phyloP scores from a whole-genome alignment of 2,329 filamentous ascomycete species.

The Arthrobotrys pseudoclavata region DNA sequence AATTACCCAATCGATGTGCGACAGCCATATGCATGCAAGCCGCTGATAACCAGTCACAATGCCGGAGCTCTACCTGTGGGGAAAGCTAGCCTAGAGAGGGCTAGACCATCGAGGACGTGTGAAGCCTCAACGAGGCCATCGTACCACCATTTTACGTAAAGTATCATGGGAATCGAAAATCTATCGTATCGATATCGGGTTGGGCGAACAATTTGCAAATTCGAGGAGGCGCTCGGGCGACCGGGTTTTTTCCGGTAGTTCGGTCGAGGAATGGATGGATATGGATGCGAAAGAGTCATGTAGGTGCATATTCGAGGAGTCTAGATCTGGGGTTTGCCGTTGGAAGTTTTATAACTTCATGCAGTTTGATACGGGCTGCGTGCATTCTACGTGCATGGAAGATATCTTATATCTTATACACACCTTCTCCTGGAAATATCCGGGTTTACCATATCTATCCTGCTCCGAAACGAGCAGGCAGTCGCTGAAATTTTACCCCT shows the following conservation, averaged over 20 bases:
- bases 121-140: constrained; percentile 32
- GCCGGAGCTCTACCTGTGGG: constrained; percentile 56
- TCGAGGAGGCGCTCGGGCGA: constrained; percentile 33
- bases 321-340: constrained; percentile 22
- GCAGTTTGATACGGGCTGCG: constrained; percentile 6
- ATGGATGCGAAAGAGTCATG: constrained; percentile 11
- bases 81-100: constrained; percentile 50
- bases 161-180: constrained; percentile 33
- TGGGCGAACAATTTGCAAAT: not conserved
- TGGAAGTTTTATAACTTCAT: constrained; percentile 16
- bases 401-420: constrained; percentile 6
- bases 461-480: not conserved
- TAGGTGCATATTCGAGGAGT: constrained; percentile 15
- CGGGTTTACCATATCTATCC: not conserved
- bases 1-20: constrained; percentile 36
- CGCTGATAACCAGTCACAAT: constrained; percentile 53
- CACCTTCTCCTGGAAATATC: constrained; percentile 6
- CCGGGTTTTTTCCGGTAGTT: constrained; percentile 21
- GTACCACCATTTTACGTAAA: constrained; percentile 57
- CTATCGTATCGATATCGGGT: constrained; percentile 30
- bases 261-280: constrained; percentile 20
- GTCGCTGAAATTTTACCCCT: constrained; percentile 6
- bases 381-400: constrained; percentile 10
- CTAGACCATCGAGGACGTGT: constrained; percentile 33
- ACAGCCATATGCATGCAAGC: constrained; percentile 46